phyloP scores from a whole-genome alignment of 225 moss, liverwort and hornwort species.

The Physcomitrellopsis africana region DNA sequence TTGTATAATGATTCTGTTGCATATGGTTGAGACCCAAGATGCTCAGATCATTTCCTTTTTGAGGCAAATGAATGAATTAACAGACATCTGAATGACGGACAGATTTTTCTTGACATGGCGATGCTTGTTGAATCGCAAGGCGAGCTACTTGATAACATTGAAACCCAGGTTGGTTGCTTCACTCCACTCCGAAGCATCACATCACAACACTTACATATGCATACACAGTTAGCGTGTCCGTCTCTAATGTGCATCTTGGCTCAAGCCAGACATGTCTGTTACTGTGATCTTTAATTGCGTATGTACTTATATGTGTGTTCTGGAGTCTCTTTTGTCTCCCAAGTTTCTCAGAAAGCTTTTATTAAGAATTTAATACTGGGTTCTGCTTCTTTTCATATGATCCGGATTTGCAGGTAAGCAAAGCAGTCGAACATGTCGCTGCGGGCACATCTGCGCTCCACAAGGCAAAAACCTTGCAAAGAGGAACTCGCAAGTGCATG shows the following conservation, averaged over 20 bases:
- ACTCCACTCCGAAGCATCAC: background rate
- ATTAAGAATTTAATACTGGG: too few species aligned
- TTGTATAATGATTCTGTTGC: background rate
- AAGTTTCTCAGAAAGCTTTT: too few species aligned
- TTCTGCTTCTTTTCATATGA: background rate
- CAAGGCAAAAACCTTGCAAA: constrained; percentile 76
- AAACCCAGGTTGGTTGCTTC: constrained; percentile 63
- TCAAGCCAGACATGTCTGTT: background rate
- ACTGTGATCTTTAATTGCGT: too few species aligned
- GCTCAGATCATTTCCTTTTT: background rate
- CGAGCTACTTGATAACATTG: constrained; percentile 91
- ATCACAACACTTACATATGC: background rate
- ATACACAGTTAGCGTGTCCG: too few species aligned
- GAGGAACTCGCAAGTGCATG: constrained; percentile 85
- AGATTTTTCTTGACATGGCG: constrained; percentile 96
- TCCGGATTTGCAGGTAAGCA: constrained; percentile 60
- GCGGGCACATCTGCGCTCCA: constrained; percentile 66
- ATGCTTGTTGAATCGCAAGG: constrained; percentile 95
- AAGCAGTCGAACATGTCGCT: constrained; percentile 81
- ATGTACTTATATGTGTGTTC: too few species aligned
- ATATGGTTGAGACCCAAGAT: background rate
- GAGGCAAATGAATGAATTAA: background rate
- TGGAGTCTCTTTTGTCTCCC: too few species aligned
- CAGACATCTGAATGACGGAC: background rate
- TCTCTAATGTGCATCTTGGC: background rate